Base-by-base conservation (phyloP, 352 stramenopile species). In the Phytophthora tentaculata region DNA sequence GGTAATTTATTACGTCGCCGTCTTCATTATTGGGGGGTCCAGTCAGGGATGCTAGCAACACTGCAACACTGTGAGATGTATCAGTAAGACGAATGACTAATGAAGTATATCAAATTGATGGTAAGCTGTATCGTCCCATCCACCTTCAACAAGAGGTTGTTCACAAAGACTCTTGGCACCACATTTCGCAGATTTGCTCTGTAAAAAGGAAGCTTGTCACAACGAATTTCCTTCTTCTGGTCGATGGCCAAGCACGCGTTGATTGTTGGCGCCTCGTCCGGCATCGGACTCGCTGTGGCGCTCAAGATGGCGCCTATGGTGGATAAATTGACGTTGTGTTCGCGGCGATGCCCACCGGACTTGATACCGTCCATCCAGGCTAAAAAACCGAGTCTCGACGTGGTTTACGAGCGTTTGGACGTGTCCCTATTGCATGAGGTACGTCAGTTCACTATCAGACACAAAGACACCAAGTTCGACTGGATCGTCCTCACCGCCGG, bases 401-500 rank as follows among this genome's bases (percentile, higher is more conserved):
- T 76, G 16, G 49, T 64, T 19, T 72, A 67, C 41, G 69, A 73
- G 29, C 60, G 47, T 41, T 60, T 76, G 29, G 69, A 76, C 64
- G 69, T 76, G 47, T 73, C 69, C 32, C 57, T 69, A n/a, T 49
- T 76, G 57, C 69, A 73, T 23, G 69, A 76, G 28, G 69, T 76
- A 13, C 69, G 64, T 23, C n/a, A 64, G 41, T 76, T 76, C 49
- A 76, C 69, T 24, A 35, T 12, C 22, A 48, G 59, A 49, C 69
- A 76, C 58, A 43, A 61, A n/a, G 53, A 68, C 47, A 62, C 57
- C 48, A 52, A 63, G 41, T 76, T 76, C 54, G 69, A 76, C 54
- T 76, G 69, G 69, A 61, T 76, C 58, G 43, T 76, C 7, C 16
- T 76, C 13, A 70, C 69, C 1, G 57, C 69, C 2, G 64, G 69